Conservation (phyloP, 1,139 yeast species). For the Candida tropicalis region DNA sequence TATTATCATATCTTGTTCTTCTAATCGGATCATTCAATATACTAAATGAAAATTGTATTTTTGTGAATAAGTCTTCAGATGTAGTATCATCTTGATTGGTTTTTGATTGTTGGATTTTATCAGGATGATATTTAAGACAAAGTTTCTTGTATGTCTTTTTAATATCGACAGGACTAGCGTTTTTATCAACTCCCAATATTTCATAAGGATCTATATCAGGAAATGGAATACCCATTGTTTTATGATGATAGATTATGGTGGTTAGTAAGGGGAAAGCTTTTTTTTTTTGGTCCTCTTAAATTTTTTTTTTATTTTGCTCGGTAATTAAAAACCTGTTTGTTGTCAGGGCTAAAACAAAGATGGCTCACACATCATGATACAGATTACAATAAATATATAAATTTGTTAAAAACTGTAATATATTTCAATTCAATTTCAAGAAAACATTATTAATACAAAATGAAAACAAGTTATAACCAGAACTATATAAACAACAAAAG, state of each 20-base stretch:
- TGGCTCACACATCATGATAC: neutral
- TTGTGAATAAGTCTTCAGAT: constrained; percentile 52
- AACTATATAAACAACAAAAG: neutral
- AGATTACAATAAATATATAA: too few relatives aligned
- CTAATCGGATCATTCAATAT: constrained; percentile 62
- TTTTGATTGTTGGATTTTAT: constrained; percentile 53
- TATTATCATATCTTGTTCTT: constrained; percentile 62
- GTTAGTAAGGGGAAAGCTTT: neutral
- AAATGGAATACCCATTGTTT: constrained; percentile 40
- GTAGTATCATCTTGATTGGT: constrained; percentile 26
- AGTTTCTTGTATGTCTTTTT: constrained; percentile 72
- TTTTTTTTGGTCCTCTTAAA: neutral
- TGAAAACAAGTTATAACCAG: neutral
- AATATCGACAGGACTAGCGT: constrained; percentile 55
- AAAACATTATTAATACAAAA: constrained; percentile 3
- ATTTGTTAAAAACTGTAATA: neutral
- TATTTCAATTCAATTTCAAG: neutral
- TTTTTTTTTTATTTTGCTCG: constrained; percentile 1
- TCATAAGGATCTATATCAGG: constrained; percentile 71
- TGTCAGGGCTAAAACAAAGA: neutral
- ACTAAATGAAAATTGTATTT: constrained; percentile 75
- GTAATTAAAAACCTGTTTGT: neutral
- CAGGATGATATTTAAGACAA: constrained; percentile 79
- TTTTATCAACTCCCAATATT: constrained; percentile 45
- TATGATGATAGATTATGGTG: neutral